Base-by-base conservation (phyloP, 2,329 filamentous ascomycete species). In the Xylariales sp. region DNA sequence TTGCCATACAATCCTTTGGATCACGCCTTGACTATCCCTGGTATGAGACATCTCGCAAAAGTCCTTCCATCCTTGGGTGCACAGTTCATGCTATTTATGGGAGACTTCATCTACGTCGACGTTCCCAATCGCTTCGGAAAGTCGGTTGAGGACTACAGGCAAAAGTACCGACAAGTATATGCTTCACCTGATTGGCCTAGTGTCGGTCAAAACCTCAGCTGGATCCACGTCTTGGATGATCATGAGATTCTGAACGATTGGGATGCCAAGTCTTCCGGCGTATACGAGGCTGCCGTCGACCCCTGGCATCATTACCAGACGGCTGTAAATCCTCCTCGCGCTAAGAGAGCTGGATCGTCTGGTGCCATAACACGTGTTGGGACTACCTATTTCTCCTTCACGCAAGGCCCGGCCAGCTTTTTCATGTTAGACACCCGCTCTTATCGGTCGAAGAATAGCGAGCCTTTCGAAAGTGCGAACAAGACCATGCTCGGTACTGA, bases 171-270 rank as follows among this genome's bases (percentile, higher is more conserved):
- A 15, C 88, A 94, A 51, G 83, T 96, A n/a, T 98, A 98, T 55
- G 85, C 88, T 0, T 95, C 90, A 3, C 91, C 91, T 0, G 91
- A 95, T 47, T 98, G 93, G 93, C 70, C 77, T 1, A 67, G 79
- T 1, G 81, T 86, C 10, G 80, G 80, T 1, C 73, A 84, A 49
- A 82, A 88, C 39, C 69, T 97, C n/a, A 94, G 90, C 51, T 98
- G 93, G 93, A 88, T 97, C 30, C 93, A 98, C 55, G 90, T 95
- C 3, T 76, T 96, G 6, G 93, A 98, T 55, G 93, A 98, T 57
- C 93, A 98, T 54, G 93, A 98, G 57, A 96, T 98, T 44, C 77
- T 78, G 5, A 97, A 98, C 51, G 93, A 97, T 63, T 97, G 90
- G 89, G 81, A 84, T 42, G 72, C 76, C 14, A 93, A 91, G 56